Evolutionary conservation across 2,329 filamentous ascomycete genomes (phyloP), one percentile per base, ranked within the genome.

Genomic region (Colletotrichum cereale): DNA sequence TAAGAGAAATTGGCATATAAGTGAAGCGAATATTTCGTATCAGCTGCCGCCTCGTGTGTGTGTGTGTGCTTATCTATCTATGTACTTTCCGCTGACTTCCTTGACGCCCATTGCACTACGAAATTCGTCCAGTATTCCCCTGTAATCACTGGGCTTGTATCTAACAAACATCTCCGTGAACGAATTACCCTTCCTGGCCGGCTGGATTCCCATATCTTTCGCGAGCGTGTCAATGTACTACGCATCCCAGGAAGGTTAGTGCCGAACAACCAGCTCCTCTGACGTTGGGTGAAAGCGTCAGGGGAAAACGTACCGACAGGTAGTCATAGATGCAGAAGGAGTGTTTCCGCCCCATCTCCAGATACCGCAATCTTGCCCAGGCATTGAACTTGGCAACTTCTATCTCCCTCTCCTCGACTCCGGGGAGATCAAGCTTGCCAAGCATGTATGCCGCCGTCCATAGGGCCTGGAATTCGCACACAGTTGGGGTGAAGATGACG

Each of bases 321-420:
- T 77, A 80, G 65, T 81, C 79, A 65, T 75, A 80, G 16, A 81
- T 75, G 12, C 75, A 68, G 60, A 80, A 80, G 3, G 79, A 56
- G 62, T 77, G 73, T 60, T 78, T 80, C 38, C 66, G 58, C 24
- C 81, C 81, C 29, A 78, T 74, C 14, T 66, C 66, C 1, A 78
- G 55, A 71, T 82, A 82, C 29, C 80, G 72, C 73, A 79, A 80
- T 6, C 75, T 63, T 8, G 76, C 76, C 80, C 80, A 82, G 1
- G 74, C 76, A 53, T 79, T 80, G 73, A 74, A 80, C n/a, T 62
- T 63, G 2, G 80, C 76, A 5, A 76, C 75, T 64, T 81, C 80
- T 11, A 66, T n/a, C 56, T 76, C 77, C 78, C 80, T 80, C 1
- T 73, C 74, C 2, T 74, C 70, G 48, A 70, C 68, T 1, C 66